Evolutionary conservation across 345 rosid species (phyloP), one percentile per base, ranked within the genome.

Genomic region (Dipteronia dyeriana): DNA sequence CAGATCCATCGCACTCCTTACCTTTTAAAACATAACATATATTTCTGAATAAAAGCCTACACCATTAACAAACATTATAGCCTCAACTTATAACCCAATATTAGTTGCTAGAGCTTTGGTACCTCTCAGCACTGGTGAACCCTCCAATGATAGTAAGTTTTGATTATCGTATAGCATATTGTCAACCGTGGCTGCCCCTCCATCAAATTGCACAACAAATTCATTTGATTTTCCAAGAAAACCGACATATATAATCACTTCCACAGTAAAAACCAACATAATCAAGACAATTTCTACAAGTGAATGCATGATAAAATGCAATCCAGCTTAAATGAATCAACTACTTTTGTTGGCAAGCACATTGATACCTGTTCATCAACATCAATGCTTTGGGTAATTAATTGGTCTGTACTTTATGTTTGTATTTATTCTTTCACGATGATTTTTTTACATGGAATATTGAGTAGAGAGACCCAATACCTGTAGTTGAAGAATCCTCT

Each of bases 321-420:
- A 13, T 49, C 14, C 41, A 8, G 22, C 53, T 29, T 70, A 71
- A 43, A 31, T 64, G 61, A 65, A 47, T 74, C 70, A 20, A 38
- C 39, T 59, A 70, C 62, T 38, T 14, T 19, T 22, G 45, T 73
- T 41, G 45, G 14, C 61, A 60, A 13, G 29, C 38, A 62, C 31
- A 73, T 22, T 41, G 45, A 41, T 8, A 41, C 2, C 41, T 80
- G 62, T 63, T 77, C 70, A 68, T 47, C 63, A 75, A 19, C 56
- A 34, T 34, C 6, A 4, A 34, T 34, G 31, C 31, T 20, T 38
- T 17, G 45, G 1, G 10, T 41, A 9, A 9, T 6, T 8, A 45
- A 2, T 19, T 25, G 61, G 8, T 4, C 29, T 38, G 54, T 25
- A 45, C 31, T 13, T 10, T 53, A 65, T 62, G 9, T 67, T 34